Evolutionary conservation across 345 rosid genomes (phyloP).

Genomic region (Bruguiera gymnorhiza): DNA sequence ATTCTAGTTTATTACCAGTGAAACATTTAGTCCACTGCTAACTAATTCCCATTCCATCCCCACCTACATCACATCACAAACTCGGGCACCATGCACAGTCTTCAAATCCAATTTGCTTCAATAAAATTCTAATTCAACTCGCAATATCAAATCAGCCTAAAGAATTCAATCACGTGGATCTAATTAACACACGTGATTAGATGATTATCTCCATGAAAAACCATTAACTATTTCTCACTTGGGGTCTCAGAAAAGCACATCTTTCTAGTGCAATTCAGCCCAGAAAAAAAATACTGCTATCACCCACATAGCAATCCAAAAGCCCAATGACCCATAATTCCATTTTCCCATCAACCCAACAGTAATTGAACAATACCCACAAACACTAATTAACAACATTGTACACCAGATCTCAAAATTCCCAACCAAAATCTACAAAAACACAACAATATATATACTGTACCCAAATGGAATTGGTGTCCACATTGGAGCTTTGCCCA

Average conservation of each 20-base stretch:
- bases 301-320: neutral
- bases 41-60: too few species aligned
- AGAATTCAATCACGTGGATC: neutral
- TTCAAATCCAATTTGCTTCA: neutral
- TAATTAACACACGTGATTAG: too few species aligned
- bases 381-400: conserved; percentile 4
- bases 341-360: too few species aligned
- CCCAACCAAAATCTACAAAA: neutral
- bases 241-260: too few species aligned
- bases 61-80: too few species aligned
- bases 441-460: conserved; percentile 5
- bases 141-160: neutral
- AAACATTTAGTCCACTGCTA: too few species aligned
- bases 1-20: too few species aligned
- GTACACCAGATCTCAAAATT: conserved; percentile 25
- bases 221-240: too few species aligned
- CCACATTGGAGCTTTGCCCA: conserved; percentile 99
- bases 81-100: neutral
- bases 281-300: too few species aligned
- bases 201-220: too few species aligned
- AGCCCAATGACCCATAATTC: neutral
- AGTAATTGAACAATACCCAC: neutral
- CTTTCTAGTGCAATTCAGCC: too few species aligned
- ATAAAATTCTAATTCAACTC: neutral
- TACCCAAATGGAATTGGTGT: conserved; percentile 90